phyloP scores from a whole-genome alignment of 352 stramenopile genomes.

The Blastocystis sp. region DNA sequence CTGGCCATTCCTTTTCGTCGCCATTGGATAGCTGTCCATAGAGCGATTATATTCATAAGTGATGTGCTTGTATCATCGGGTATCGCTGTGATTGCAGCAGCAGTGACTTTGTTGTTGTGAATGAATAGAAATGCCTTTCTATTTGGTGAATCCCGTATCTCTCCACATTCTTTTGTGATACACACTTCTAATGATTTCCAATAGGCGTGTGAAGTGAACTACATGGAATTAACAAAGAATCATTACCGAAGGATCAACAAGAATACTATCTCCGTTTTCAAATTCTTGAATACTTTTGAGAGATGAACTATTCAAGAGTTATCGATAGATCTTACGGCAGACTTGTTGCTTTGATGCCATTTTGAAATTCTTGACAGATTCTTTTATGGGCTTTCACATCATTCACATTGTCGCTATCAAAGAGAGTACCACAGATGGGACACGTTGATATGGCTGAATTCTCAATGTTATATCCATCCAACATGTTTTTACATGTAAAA shows the following conservation, averaged over 20 bases:
- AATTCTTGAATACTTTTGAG: neutral
- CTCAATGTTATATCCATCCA: no score
- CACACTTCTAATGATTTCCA: neutral
- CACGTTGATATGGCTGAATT: neutral
- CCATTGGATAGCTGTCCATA: neutral
- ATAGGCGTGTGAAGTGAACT: neutral
- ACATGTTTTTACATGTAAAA: no score
- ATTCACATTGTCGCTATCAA: neutral
- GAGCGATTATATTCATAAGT: neutral
- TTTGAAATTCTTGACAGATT: neutral
- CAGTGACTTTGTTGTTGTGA: neutral
- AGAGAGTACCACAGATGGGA: neutral
- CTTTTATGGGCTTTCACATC: neutral
- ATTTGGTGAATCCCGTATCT: no score
- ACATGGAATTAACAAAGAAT: neutral
- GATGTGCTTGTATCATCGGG: neutral
- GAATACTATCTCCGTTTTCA: neutral
- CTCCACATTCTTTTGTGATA: no score
- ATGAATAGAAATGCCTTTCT: neutral
- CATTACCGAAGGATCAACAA: neutral
- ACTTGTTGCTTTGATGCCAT: neutral
- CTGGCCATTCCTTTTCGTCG: neutral
- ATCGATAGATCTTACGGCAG: neutral
- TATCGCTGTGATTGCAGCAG: neutral
- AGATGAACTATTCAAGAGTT: neutral